Percentiles rank a stretch among this genome's conserved stretches.
Conservation (phyloP, 2,329 filamentous ascomycete genomes). For the Phialophora chinensis region DNA sequence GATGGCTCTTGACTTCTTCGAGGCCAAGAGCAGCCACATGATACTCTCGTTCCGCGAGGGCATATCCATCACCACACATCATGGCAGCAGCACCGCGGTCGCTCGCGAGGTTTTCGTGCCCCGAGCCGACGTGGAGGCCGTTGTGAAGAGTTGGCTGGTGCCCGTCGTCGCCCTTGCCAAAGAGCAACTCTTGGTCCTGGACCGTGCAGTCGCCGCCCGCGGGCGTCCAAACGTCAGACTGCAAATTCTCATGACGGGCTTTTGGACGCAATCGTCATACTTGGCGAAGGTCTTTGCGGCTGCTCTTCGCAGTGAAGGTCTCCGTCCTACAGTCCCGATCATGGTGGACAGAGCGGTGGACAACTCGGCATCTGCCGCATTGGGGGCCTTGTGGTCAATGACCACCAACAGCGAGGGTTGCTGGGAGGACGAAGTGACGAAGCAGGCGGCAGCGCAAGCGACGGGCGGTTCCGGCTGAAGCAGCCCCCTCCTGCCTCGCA, state of each 20-base stretch:
- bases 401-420: background rate
- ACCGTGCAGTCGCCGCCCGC: background rate
- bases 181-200: background rate
- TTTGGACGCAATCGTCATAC: background rate
- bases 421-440: slow-evolving; percentile 1
- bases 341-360: background rate
- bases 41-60: background rate
- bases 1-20: background rate
- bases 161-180: slow-evolving; percentile 1
- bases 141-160: background rate
- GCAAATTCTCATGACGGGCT: slow-evolving; percentile 1
- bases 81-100: too few species aligned
- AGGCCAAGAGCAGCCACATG: background rate
- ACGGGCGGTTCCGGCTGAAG: background rate
- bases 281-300: background rate
- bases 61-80: background rate
- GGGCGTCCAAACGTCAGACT: background rate
- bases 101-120: background rate
- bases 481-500: background rate
- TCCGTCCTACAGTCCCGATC: background rate
- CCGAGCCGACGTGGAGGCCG: background rate
- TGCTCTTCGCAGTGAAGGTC: slow-evolving; percentile 1
- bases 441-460: background rate
- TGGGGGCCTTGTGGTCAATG: slow-evolving; percentile 3
- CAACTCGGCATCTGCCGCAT: background rate